A percentile compares a stretch with the other conserved stretches of the same genome.
phyloP scores from a whole-genome alignment of 139 green algal genomes.

The Trebouxia sp. region DNA sequence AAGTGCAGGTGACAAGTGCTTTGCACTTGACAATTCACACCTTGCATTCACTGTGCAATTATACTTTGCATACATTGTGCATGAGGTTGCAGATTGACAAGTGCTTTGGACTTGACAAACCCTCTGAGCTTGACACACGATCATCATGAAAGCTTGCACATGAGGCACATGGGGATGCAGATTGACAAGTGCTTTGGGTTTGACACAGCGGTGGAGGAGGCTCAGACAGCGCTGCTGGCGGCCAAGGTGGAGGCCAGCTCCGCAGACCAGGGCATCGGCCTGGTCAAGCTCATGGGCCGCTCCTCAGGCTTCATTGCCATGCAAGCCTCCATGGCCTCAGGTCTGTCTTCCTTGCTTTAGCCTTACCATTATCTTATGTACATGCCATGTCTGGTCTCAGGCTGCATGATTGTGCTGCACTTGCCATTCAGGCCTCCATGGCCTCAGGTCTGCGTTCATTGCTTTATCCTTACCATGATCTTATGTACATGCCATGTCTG shows the following conservation, averaged over 20 bases:
- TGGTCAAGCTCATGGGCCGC: constrained; percentile 99
- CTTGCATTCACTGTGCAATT: no score
- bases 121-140: no score
- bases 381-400: not conserved
- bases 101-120: constrained; percentile 93
- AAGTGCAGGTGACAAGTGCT: no score
- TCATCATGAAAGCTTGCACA: not conserved
- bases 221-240: constrained; percentile 89
- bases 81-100: constrained; percentile 60
- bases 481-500: no score
- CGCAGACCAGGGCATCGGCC: constrained; percentile 80
- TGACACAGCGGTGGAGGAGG: constrained; percentile 97
- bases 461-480: no score
- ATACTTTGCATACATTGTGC: not conserved
- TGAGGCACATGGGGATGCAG: constrained; percentile 30
- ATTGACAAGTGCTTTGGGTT: constrained; percentile 89
- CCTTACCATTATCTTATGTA: not conserved
- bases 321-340: constrained; percentile 90
- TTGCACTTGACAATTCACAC: no score
- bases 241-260: constrained; percentile 92
- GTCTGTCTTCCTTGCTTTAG: constrained; percentile 35
- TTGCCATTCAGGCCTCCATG: not conserved
- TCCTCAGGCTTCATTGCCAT: constrained; percentile 97
- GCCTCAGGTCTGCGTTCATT: no score
- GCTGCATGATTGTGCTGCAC: not conserved